Conservation (phyloP, 1,284 basidiomycete genomes). For the Sparassis latifolia region DNA sequence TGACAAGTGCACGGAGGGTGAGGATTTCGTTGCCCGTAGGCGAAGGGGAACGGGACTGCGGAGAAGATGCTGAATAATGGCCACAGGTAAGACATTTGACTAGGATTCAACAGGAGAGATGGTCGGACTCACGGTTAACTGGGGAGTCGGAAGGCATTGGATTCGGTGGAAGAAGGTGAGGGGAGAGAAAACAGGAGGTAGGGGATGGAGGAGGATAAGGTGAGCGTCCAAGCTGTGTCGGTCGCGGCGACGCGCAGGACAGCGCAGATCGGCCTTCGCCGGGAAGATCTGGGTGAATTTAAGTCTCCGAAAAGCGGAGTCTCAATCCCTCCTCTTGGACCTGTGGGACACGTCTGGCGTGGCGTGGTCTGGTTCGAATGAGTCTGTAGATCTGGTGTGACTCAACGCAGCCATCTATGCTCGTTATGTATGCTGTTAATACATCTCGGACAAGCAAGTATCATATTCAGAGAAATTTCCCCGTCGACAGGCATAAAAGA, state of each 20-base stretch:
- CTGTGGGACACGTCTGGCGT: too few relatives aligned
- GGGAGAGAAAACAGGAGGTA: constrained; percentile 17
- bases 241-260: background rate
- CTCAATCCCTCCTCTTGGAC: too few relatives aligned
- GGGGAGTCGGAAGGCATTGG: constrained; percentile 60
- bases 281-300: background rate
- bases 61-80: constrained; percentile 28
- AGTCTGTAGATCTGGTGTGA: too few relatives aligned
- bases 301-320: constrained; percentile 1
- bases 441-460: constrained; percentile 10
- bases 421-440: too few relatives aligned
- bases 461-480: constrained; percentile 29
- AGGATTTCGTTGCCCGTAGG: constrained; percentile 60
- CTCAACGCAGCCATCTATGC: too few relatives aligned
- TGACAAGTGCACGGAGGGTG: constrained; percentile 89
- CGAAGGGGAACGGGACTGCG: constrained; percentile 65
- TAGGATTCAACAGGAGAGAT: constrained; percentile 3
- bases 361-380: too few relatives aligned
- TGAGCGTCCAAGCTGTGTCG: constrained; percentile 9
- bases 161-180: constrained; percentile 24
- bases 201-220: constrained; percentile 16
- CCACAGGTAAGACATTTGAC: background rate
- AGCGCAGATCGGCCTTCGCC: constrained; percentile 3
- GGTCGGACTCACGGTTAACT: constrained; percentile 47
- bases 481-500: constrained; percentile 25